Conservation (phyloP, 2,329 filamentous ascomycete species). For the Aquanectria penicillioides region DNA sequence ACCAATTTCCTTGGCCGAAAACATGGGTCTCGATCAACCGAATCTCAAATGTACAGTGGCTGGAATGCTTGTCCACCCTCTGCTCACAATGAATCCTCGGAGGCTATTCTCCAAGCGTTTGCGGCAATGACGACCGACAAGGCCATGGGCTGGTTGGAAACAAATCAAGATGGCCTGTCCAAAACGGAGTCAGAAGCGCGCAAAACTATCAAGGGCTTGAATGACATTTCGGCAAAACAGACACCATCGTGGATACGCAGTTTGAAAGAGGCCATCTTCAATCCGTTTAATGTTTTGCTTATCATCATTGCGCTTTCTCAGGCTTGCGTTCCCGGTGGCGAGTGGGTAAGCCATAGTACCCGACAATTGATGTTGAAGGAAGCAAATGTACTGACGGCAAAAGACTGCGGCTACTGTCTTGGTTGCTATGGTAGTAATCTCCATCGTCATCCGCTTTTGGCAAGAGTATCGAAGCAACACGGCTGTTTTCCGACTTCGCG, state of each 20-base stretch:
- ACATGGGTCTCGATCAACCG: too few relatives aligned
- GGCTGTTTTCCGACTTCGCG: neutral
- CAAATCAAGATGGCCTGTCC: neutral
- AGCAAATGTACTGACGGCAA: neutral
- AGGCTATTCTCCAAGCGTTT: neutral
- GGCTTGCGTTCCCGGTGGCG: neutral
- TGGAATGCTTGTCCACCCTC: neutral
- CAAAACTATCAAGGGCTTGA: neutral
- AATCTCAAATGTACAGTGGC: neutral
- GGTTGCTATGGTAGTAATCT: neutral
- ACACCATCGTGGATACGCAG: neutral
- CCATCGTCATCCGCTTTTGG: neutral
- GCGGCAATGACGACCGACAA: neutral
- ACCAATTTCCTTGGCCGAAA: too few relatives aligned
- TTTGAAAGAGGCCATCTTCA: neutral
- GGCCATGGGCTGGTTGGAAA: neutral
- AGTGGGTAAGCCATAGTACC: neutral
- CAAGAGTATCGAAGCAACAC: neutral
- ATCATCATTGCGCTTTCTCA: constrained; percentile 5
- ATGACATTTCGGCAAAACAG: neutral
- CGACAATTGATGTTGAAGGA: neutral
- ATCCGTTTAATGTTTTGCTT: constrained; percentile 7
- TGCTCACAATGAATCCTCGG: neutral
- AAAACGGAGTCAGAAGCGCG: neutral
- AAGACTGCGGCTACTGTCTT: neutral